Base-by-base conservation (phyloP, 2,329 filamentous ascomycete species). In the Fusarium sp. region DNA sequence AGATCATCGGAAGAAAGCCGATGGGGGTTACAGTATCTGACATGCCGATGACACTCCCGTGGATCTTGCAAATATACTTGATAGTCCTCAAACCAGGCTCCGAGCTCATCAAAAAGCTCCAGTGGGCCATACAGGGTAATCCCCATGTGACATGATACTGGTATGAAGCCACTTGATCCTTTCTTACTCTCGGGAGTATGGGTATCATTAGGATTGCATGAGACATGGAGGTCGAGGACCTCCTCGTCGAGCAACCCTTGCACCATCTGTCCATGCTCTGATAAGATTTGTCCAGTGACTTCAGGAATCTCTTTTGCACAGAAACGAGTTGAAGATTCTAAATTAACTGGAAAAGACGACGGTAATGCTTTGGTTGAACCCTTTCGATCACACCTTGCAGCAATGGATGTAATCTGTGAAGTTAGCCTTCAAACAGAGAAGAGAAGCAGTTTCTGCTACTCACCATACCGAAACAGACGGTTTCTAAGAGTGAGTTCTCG, bases 51-150 rank as follows among this genome's bases (percentile, higher is more conserved):
- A 17, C 76, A 78, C 2, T 63, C 55, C 6, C 49, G 39, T 3
- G 79, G 79, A 49, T 82, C 79, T 28, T 81, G 80, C 1, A 82
- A 61, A 46, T 75, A 81, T 0, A 79, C 49, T 0, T 78, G 72
- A 18, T 76, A 72, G 0, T 76, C 63, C 10, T 80, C 69, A 20
- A 80, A 76, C 63, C 73, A 81, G 1, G 11, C 10, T 1, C 74
- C 75, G 3, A 81, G 58, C 7, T 78, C 74, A 0, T 78, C 74
- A 1, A 73, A 74, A 7, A 79, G 38, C 0, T 70, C 66, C 0
- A 45, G 2, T 1, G 77, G 75, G 0, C 79, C 80, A 40, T 79
- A 81, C 0, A 82, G 34, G 1, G 72, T 77, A 2, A 81, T 73
- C 0, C 70, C 42, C 0, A 72, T 17, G 2, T 2, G 22, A 3